These are phyloP conservation scores for Alternaria metachromatica DNA, from an alignment of 2,329 filamentous ascomycete species.

Conservation along the genomic window DNA sequence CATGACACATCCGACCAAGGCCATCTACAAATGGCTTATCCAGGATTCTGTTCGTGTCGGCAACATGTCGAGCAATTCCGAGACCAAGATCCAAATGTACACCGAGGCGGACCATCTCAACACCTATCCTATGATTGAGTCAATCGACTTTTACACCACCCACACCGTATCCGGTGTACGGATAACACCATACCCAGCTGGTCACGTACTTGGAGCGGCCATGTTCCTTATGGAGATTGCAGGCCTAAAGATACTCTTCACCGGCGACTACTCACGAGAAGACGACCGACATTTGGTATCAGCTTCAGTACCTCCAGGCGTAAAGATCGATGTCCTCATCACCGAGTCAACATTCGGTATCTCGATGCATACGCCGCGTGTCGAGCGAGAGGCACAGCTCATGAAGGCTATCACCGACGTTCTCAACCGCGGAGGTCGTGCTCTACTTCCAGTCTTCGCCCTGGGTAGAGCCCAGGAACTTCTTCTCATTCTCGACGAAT, in stretches of 20 bases:
- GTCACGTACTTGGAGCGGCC: conserved; percentile 95
- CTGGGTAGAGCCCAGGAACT: conserved; percentile 93
- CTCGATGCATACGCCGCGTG: conserved; percentile 86
- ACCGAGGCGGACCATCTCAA: conserved; percentile 94
- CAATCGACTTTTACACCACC: conserved; percentile 97
- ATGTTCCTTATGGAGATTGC: conserved; percentile 99
- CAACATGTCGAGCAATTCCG: conserved; percentile 69
- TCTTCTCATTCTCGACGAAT: conserved; percentile 93
- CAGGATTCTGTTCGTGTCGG: conserved; percentile 92
- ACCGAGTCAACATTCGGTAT: conserved; percentile 98
- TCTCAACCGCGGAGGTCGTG: conserved; percentile 88
- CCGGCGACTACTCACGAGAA: conserved; percentile 95
- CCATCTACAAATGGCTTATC: conserved; percentile 99
- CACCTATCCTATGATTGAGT: conserved; percentile 92
- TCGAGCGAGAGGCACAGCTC: conserved; percentile 89
- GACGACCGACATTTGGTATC: conserved; percentile 95
- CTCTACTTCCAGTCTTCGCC: conserved; percentile 94
- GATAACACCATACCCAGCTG: conserved; percentile 95
- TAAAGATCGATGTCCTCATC: conserved; percentile 95
- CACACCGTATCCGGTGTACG: conserved; percentile 96
- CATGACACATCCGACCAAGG: conserved; percentile 99
- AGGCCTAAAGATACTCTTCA: conserved; percentile 95
- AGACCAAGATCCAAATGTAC: conserved; percentile 75
- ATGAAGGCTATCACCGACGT: conserved; percentile 96
- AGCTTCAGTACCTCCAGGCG: conserved; percentile 83